Conservation (phyloP, 257 asterid genomes). For the Oldenlandia corymbosa region DNA sequence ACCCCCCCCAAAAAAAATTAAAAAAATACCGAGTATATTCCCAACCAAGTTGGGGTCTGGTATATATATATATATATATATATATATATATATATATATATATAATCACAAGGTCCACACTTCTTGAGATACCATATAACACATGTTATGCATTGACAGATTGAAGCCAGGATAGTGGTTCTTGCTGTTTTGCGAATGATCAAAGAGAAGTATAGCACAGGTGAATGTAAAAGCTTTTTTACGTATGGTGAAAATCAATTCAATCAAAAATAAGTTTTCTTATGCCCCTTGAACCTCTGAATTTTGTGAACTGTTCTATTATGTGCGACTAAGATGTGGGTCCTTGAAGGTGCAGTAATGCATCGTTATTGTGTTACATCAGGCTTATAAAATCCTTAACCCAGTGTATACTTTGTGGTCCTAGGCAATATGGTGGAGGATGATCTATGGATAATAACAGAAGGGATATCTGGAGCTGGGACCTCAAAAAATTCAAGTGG, state of each 20-base stretch:
- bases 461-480: constrained; percentile 26
- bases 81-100: no score
- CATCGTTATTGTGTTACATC: background rate
- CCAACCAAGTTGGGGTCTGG: no score
- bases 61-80: no score
- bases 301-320: background rate
- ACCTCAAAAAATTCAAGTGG: constrained; percentile 29
- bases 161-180: constrained; percentile 87
- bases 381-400: background rate
- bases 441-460: constrained; percentile 59
- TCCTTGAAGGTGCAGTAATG: background rate
- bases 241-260: no score
- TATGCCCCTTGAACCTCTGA: background rate
- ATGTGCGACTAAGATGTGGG: background rate
- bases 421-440: constrained; percentile 67
- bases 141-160: constrained; percentile 35
- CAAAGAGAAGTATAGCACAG: constrained; percentile 61
- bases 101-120: no score
- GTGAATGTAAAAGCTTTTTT: constrained; percentile 25
- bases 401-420: constrained; percentile 18
- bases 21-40: no score
- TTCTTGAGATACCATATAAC: constrained; percentile 11
- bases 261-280: background rate
- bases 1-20: no score
- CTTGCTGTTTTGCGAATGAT: constrained; percentile 89